Evolutionary conservation across 2,329 filamentous ascomycete species (phyloP).

Genomic region (Aspergillus fumigatus): DNA sequence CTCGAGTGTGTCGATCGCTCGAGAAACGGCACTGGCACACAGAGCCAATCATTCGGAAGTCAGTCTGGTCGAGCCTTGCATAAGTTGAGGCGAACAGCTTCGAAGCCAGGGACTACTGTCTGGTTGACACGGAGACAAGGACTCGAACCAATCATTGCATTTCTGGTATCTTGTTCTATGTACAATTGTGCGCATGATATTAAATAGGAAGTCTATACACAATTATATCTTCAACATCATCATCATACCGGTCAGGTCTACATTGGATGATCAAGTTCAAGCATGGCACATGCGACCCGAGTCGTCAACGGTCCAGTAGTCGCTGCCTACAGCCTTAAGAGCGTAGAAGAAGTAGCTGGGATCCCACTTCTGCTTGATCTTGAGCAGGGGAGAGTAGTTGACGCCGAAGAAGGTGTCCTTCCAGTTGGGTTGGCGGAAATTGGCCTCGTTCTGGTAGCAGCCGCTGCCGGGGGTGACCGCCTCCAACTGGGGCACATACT

Average conservation of each 20-base stretch:
- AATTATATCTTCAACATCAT: background rate
- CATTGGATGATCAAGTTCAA: background rate
- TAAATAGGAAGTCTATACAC: background rate
- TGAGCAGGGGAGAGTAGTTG: constrained; percentile 34
- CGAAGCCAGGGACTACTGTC: too few species aligned
- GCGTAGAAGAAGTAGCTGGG: constrained; percentile 40
- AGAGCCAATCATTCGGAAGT: background rate
- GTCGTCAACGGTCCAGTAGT: constrained; percentile 29
- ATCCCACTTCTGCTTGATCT: constrained; percentile 42
- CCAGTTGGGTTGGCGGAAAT: constrained; percentile 40
- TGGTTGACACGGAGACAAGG: too few species aligned
- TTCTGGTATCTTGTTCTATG: background rate
- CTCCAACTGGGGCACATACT: constrained; percentile 36
- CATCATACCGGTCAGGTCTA: background rate
- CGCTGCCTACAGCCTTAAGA: constrained; percentile 36
- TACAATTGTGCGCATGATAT: background rate
- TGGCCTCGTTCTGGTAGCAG: constrained; percentile 42
- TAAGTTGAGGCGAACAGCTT: too few species aligned
- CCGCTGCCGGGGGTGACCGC: constrained; percentile 36
- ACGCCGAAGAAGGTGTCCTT: constrained; percentile 40
- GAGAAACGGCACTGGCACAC: background rate
- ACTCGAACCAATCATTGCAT: background rate
- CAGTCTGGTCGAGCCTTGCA: too few species aligned
- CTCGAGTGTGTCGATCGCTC: too few species aligned
- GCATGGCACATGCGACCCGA: constrained; percentile 27